Percentiles rank a stretch among this genome's conserved stretches.
phyloP scores from a whole-genome alignment of 192 early-diverging fungal genomes.

The Coemansia umbellata region DNA sequence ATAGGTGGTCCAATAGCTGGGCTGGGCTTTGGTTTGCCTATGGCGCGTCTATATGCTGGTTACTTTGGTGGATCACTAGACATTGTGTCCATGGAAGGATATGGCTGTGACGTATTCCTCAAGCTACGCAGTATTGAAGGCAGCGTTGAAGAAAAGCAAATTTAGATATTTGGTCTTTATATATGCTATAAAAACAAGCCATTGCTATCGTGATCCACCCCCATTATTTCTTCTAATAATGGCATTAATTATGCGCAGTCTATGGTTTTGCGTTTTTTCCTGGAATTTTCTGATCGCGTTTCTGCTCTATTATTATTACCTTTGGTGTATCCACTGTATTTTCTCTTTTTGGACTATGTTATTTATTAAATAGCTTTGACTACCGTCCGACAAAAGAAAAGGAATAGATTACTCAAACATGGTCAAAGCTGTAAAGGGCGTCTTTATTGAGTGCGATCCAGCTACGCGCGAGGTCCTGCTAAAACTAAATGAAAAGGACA shows the following conservation, averaged over 20 bases:
- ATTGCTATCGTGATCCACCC: too few species aligned
- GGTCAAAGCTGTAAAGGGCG: constrained; percentile 47
- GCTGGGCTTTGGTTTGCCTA: constrained; percentile 77
- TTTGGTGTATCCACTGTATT: too few species aligned
- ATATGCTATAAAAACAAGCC: too few species aligned
- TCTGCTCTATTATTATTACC: not conserved
- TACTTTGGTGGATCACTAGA: constrained; percentile 93
- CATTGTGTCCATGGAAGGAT: constrained; percentile 75
- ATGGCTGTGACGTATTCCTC: constrained; percentile 92
- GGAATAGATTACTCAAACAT: too few species aligned
- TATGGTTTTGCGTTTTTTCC: too few species aligned
- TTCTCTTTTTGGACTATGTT: too few species aligned
- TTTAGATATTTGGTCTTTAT: too few species aligned
- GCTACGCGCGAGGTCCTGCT: constrained; percentile 74
- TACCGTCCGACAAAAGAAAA: too few species aligned
- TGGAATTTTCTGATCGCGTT: not conserved
- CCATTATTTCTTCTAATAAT: not conserved
- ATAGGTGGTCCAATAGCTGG: constrained; percentile 89
- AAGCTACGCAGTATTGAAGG: constrained; percentile 82
- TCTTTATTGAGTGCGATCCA: constrained; percentile 67
- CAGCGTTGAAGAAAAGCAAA: constrained; percentile 47
- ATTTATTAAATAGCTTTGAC: too few species aligned
- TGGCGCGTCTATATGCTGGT: constrained; percentile 81
- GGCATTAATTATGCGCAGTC: too few species aligned
- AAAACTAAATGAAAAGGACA: constrained; percentile 61